phyloP scores from a whole-genome alignment of 805 yeast species.

The Pichia manshurica region DNA sequence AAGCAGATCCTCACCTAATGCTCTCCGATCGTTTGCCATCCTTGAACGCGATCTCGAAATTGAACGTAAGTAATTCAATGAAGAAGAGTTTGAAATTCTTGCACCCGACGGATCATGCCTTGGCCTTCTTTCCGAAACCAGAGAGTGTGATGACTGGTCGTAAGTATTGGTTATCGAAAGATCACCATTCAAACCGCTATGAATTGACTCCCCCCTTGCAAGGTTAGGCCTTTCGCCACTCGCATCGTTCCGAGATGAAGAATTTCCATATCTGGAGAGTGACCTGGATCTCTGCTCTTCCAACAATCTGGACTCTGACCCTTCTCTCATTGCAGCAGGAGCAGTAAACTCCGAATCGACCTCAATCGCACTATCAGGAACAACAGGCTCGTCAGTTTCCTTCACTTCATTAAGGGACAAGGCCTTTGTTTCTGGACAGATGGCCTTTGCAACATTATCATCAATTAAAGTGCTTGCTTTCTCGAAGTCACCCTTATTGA shows the following conservation, averaged over 20 bases:
- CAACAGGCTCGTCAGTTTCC: slow-evolving; percentile 17
- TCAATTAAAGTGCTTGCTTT: slow-evolving; percentile 12
- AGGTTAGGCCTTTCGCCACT: slow-evolving; percentile 47
- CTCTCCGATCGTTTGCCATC: slow-evolving; percentile 32
- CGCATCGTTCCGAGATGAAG: not conserved
- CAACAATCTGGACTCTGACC: slow-evolving; percentile 31
- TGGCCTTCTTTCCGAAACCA: slow-evolving; percentile 33
- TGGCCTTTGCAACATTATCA: slow-evolving; percentile 14
- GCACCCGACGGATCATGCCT: slow-evolving; percentile 32
- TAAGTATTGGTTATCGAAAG: slow-evolving; percentile 7
- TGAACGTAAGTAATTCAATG: slow-evolving; percentile 55
- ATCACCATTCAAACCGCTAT: slow-evolving; percentile 45
- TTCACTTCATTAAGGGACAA: slow-evolving; percentile 15
- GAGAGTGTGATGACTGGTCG: slow-evolving; percentile 26
- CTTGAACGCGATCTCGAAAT: slow-evolving; percentile 62
- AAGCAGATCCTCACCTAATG: slow-evolving; percentile 24
- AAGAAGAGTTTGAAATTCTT: slow-evolving; percentile 30
- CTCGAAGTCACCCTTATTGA: slow-evolving; percentile 28
- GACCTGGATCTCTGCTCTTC: slow-evolving; percentile 23
- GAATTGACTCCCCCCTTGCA: slow-evolving; percentile 75
- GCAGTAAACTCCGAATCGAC: slow-evolving; percentile 35
- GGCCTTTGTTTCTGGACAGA: slow-evolving; percentile 1
- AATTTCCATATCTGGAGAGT: slow-evolving; percentile 7
- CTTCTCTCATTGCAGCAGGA: slow-evolving; percentile 43
- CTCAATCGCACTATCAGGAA: slow-evolving; percentile 34